Evolutionary conservation across 2,329 filamentous ascomycete species (phyloP).

Genomic region (Alternaria brassicicola): DNA sequence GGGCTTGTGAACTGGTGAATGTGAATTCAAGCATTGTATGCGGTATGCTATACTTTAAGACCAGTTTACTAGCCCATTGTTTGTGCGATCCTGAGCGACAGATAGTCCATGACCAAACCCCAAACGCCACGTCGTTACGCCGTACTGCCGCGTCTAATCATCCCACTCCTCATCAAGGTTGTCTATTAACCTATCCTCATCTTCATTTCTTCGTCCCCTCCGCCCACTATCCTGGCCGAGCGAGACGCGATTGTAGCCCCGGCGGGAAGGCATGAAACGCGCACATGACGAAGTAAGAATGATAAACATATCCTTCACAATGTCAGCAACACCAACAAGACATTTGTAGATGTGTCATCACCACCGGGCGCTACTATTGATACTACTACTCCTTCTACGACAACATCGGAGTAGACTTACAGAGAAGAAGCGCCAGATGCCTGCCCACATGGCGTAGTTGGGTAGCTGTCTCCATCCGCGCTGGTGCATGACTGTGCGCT

Average conservation of each 20-base stretch:
- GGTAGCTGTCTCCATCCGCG: constrained; percentile 94
- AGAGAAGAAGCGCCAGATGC: constrained; percentile 81
- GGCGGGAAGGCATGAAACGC: constrained; percentile 66
- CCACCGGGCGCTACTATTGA: constrained; percentile 2
- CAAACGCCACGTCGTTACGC: constrained; percentile 9
- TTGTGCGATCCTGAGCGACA: constrained; percentile 5
- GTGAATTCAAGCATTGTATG: neutral
- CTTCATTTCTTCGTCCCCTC: constrained; percentile 64
- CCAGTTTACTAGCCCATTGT: neutral
- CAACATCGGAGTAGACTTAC: constrained; percentile 56
- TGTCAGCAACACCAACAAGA: constrained; percentile 19
- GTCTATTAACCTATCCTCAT: constrained; percentile 93
- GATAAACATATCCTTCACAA: constrained; percentile 62
- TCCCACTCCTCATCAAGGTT: constrained; percentile 98
- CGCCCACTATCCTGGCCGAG: constrained; percentile 53
- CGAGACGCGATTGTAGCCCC: constrained; percentile 71
- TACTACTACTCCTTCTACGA: constrained; percentile 1
- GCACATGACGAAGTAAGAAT: constrained; percentile 73
- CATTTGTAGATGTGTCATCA: neutral
- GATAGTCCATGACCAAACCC: constrained; percentile 1
- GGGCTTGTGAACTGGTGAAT: neutral
- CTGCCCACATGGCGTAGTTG: constrained; percentile 91
- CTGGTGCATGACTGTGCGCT: constrained; percentile 91
- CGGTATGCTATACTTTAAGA: neutral
- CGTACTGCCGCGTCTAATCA: constrained; percentile 55